Base-by-base conservation (phyloP, 1,139 yeast genomes). In the Magnusiomyces suaveolens region DNA sequence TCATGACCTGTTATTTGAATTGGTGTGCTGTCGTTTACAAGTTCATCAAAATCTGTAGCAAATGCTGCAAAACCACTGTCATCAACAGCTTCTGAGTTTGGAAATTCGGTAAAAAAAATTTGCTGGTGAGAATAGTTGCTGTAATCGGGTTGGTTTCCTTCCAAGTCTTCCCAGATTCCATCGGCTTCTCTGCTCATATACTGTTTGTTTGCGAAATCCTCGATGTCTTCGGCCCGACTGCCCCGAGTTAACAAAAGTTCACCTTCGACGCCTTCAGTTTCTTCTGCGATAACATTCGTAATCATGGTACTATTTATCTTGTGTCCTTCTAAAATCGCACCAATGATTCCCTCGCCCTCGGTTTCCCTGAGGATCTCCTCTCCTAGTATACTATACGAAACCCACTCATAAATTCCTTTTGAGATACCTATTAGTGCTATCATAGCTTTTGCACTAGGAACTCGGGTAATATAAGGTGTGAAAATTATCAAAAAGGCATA, bases 351-450 rank as follows among this genome's bases (percentile, higher is more conserved):
- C 3, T 21, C 44, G 4, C 44, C 23, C 20, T 41, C 44, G 4
- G 44, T 41, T 41, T 41, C 44, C 16, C 20, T 41, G 41, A 68
- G 66, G 38, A 72, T 69, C 43, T 72, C 72, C 55, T 70, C 71
- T 1, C 73, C 73, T n/a, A 72, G 63, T 18, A 72, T 58, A 1
- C 75, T 66, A 58, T 67, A 72, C 16, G 76, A 75, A 0, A 72
- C 74, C 76, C 76, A 72, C 2, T 72, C 63, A 1, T 72, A 67
- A 32, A 70, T 59, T 0, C 75, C 74, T 75, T 76, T 72, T 1
- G 74, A 61, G 52, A 71, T 62, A 14, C 76, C 76, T 51, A 71
- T 66, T 10, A 66, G 46, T 1, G 65, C 72, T 3, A 72, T 71
- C 1, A 70, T 56, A 3, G 59, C 50, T 2, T 72, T 66, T 0